A percentile compares a stretch with the other conserved stretches of the same genome.
phyloP scores from a whole-genome alignment of 2,329 filamentous ascomycete genomes.

The Talaromyces sp. region DNA sequence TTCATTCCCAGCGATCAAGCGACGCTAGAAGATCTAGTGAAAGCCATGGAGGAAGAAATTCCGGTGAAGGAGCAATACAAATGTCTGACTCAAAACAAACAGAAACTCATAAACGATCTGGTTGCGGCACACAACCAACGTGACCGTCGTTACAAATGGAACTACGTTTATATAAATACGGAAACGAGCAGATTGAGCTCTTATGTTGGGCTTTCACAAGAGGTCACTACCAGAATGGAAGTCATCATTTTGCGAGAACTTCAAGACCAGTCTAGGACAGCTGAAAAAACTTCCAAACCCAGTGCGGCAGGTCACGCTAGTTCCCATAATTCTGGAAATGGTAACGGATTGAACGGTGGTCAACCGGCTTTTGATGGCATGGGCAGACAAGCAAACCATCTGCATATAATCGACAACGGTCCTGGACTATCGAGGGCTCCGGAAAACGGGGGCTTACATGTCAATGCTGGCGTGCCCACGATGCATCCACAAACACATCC shows the following conservation, averaged over 20 bases:
- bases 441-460: not conserved
- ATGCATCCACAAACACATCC: not conserved
- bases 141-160: slow-evolving; percentile 33
- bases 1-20: slow-evolving; percentile 4
- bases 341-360: not conserved
- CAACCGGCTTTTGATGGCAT: not conserved
- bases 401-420: not conserved
- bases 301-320: not conserved
- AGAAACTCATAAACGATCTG: slow-evolving; percentile 32
- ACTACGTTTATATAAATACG: slow-evolving; percentile 34
- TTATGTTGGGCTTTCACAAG: slow-evolving; percentile 1
- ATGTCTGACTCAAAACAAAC: slow-evolving; percentile 24
- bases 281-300: not conserved
- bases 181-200: slow-evolving; percentile 8
- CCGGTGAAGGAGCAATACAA: slow-evolving; percentile 28
- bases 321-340: not conserved
- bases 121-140: slow-evolving; percentile 28
- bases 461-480: not conserved
- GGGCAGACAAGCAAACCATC: not conserved
- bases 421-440: not conserved
- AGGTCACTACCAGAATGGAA: slow-evolving; percentile 30
- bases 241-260: slow-evolving; percentile 31
- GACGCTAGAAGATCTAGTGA: not conserved
- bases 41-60: slow-evolving; percentile 8
- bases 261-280: slow-evolving; percentile 11